Evolutionary conservation across 208 protist genomes (phyloP).

Genomic region (Novymonas esmeraldas): DNA sequence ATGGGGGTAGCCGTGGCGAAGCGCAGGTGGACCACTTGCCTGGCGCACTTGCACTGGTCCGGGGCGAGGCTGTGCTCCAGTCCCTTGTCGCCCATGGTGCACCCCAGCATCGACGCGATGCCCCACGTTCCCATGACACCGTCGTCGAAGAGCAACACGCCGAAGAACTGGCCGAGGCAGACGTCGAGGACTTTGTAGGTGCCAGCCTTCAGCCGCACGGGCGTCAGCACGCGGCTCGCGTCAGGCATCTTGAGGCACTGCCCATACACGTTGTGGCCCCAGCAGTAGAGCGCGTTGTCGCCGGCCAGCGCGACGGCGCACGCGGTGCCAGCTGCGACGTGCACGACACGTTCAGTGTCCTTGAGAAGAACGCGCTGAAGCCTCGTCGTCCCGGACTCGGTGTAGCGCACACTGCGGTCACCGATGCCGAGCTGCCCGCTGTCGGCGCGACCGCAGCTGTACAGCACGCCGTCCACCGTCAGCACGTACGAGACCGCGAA

Average conservation of each 20-base stretch:
- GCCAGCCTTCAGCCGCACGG: constrained; percentile 37
- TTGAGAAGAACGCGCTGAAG: constrained; percentile 39
- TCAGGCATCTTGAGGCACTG: constrained; percentile 57
- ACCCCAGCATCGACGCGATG: constrained; percentile 48
- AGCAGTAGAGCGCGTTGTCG: constrained; percentile 53
- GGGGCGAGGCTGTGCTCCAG: constrained; percentile 35
- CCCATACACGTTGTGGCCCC: constrained; percentile 77
- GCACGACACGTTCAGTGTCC: constrained; percentile 37
- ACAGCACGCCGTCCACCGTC: constrained; percentile 55
- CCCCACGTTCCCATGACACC: constrained; percentile 71
- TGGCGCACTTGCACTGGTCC: constrained; percentile 39
- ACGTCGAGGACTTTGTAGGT: constrained; percentile 39
- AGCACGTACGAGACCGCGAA: constrained; percentile 66
- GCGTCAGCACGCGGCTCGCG: constrained; percentile 20
- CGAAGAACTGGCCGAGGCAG: constrained; percentile 59
- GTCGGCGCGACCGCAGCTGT: constrained; percentile 70
- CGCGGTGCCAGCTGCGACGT: constrained; percentile 43
- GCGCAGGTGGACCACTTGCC: constrained; percentile 31
- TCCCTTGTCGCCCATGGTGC: constrained; percentile 12
- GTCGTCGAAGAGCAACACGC: constrained; percentile 46
- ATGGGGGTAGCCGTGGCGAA: constrained; percentile 2
- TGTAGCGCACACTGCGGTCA: constrained; percentile 16
- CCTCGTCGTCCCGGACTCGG: constrained; percentile 11
- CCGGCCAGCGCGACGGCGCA: constrained; percentile 46
- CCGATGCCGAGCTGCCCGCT: constrained; percentile 61